Conservation (phyloP, 306 rosid genomes). For the Acacia melanoxylon region DNA sequence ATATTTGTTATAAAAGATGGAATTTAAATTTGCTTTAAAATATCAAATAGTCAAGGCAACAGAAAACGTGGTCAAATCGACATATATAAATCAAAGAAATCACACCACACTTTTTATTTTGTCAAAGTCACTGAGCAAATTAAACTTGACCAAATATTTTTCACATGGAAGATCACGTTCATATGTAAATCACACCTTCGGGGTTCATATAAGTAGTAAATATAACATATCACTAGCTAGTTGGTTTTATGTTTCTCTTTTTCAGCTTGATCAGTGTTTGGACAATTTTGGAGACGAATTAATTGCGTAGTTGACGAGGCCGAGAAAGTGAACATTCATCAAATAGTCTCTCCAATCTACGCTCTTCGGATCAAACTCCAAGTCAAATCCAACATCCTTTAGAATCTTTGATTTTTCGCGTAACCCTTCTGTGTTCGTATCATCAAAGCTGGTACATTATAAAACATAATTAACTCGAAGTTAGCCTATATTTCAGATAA, state of each 20-base stretch:
- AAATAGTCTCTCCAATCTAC: slow-evolving; percentile 54
- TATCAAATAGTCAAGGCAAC: too few relatives aligned
- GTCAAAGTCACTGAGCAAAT: too few relatives aligned
- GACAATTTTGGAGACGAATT: background rate
- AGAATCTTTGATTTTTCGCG: background rate
- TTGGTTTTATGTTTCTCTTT: too few relatives aligned
- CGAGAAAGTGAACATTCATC: slow-evolving; percentile 49
- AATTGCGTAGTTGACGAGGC: slow-evolving; percentile 33
- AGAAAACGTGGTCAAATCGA: too few relatives aligned
- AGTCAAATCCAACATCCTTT: slow-evolving; percentile 3
- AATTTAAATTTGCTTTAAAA: too few relatives aligned
- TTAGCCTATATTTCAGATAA: background rate
- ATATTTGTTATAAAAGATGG: too few relatives aligned
- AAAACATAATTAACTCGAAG: background rate
- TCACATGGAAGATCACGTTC: background rate
- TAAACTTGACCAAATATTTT: too few relatives aligned
- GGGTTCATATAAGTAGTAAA: too few relatives aligned
- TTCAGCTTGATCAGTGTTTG: background rate
- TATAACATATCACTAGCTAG: too few relatives aligned
- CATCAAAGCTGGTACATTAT: slow-evolving; percentile 41
- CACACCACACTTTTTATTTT: background rate
- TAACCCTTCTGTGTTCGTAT: slow-evolving; percentile 43
- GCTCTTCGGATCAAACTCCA: slow-evolving; percentile 38
- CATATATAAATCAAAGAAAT: too few relatives aligned
- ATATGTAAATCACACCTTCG: background rate